Evolutionary conservation across 257 asterid genomes (phyloP).

Genomic region (Paraleonurus japonicus): DNA sequence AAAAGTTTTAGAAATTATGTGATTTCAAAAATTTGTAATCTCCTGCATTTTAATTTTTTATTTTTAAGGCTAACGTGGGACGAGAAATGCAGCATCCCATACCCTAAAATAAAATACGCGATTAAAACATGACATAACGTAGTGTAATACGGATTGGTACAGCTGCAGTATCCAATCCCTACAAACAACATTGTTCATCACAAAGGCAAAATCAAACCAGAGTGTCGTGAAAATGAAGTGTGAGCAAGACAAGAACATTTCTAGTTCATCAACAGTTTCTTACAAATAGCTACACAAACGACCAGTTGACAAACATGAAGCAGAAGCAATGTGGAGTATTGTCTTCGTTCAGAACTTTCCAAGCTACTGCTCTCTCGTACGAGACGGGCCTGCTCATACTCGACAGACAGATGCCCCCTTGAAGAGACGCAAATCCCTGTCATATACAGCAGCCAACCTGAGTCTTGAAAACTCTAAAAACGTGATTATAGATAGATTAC

Average conservation of each 20-base stretch:
- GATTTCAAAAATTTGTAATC: too few species aligned
- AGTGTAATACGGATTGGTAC: not conserved
- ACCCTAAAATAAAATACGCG: too few species aligned
- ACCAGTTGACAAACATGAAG: slow-evolving; percentile 88
- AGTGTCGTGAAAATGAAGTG: slow-evolving; percentile 19
- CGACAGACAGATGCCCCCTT: slow-evolving; percentile 88
- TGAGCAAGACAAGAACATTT: not conserved
- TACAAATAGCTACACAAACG: slow-evolving; percentile 48
- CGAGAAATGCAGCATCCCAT: too few species aligned
- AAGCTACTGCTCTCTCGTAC: slow-evolving; percentile 86
- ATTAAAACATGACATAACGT: not conserved
- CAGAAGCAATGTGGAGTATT: slow-evolving; percentile 76
- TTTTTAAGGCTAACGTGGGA: too few species aligned
- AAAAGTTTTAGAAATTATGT: too few species aligned
- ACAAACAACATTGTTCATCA: slow-evolving; percentile 25
- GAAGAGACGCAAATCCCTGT: slow-evolving; percentile 89
- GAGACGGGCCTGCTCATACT: slow-evolving; percentile 95
- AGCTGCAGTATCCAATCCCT: not conserved
- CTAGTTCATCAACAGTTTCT: slow-evolving; percentile 1
- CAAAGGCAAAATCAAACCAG: slow-evolving; percentile 21
- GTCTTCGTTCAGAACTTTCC: slow-evolving; percentile 92
- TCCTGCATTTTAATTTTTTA: too few species aligned
- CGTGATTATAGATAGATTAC: not conserved
- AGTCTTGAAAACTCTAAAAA: not conserved
- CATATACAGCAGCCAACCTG: not conserved